These are phyloP conservation scores for Amoebophrya sp. DNA, from an alignment of 169 alveolate species.

Conservation along the genomic window DNA sequence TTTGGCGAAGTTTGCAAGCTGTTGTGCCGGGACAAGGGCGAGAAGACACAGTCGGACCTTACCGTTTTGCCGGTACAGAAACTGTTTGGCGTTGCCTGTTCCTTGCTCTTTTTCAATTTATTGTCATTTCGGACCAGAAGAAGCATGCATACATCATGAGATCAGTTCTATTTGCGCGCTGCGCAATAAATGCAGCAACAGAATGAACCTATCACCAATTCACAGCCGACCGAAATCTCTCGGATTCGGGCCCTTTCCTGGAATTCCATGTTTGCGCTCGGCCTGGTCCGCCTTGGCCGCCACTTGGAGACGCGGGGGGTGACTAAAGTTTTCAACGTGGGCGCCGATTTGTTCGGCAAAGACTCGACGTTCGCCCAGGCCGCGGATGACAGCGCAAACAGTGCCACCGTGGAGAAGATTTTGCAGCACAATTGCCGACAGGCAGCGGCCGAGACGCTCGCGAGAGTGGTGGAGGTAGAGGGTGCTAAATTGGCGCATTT, in stretches of 20 bases:
- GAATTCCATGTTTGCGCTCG: not conserved
- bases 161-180: too few relatives aligned
- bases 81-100: too few relatives aligned
- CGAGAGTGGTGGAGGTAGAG: not conserved
- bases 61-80: too few relatives aligned
- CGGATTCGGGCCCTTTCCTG: not conserved
- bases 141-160: too few relatives aligned
- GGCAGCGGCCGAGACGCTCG: not conserved
- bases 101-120: too few relatives aligned
- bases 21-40: not conserved
- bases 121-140: too few relatives aligned
- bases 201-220: too few relatives aligned
- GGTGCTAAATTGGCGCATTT: not conserved
- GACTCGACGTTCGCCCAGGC: too few relatives aligned
- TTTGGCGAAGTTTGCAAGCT: not conserved
- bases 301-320: conserved; percentile 10
- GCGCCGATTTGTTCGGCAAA: not conserved
- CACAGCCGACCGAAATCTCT: not conserved
- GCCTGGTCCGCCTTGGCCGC: not conserved
- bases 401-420: not conserved
- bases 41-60: too few relatives aligned
- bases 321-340: not conserved
- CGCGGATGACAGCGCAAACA: not conserved
- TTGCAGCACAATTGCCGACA: not conserved
- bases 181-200: too few relatives aligned